Conservation (phyloP, 140 eudicot genomes). For the Erigeron philadelphicus region DNA sequence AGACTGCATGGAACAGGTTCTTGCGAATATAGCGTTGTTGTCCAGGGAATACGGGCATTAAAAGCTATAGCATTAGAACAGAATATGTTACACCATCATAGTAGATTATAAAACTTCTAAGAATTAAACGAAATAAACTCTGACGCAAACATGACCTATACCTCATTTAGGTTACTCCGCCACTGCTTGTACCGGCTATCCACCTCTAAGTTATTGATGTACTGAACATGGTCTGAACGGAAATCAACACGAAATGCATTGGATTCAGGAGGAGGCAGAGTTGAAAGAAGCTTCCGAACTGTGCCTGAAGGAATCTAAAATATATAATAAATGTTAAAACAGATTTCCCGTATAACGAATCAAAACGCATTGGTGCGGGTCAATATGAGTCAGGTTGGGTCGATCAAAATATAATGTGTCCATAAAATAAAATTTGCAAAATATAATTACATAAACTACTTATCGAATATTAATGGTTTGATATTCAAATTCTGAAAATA, state of each 20-base stretch:
- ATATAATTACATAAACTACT: too few relatives aligned
- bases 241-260: conserved; percentile 77
- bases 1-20: conserved; percentile 86
- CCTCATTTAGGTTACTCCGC: conserved; percentile 94
- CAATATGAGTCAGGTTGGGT: not conserved
- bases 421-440: too few relatives aligned
- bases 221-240: conserved; percentile 87
- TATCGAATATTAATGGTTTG: too few relatives aligned
- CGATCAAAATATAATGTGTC: not conserved
- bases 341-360: not conserved
- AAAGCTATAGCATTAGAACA: conserved; percentile 40
- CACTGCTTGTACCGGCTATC: conserved; percentile 83
- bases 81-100: conserved; percentile 9
- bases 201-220: conserved; percentile 77
- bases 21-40: conserved; percentile 93
- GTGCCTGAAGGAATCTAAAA: conserved; percentile 66
- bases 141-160: conserved; percentile 22
- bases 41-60: conserved; percentile 98
- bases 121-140: not conserved
- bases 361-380: too few relatives aligned
- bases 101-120: not conserved
- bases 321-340: conserved; percentile 1
- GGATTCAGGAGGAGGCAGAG: conserved; percentile 70
- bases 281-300: conserved; percentile 65
- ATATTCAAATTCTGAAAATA: too few relatives aligned